Conservation (phyloP, 2,329 filamentous ascomycete species). For the Cercospora berteroae region DNA sequence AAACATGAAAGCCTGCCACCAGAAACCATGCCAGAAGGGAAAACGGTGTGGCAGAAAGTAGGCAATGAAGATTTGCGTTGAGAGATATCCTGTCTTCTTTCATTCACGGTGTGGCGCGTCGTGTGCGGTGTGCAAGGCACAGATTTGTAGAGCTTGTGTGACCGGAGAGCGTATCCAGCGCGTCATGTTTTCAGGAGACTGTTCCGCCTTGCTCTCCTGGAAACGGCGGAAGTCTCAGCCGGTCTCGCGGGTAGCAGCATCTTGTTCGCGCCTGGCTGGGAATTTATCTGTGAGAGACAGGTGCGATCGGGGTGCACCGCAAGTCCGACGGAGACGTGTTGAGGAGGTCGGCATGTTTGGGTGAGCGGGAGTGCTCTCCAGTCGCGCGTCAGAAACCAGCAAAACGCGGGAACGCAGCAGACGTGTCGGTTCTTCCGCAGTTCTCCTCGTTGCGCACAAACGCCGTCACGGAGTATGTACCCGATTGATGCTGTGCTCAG, state of each 20-base stretch:
- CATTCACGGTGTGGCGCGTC: not conserved
- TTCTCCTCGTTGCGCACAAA: not conserved
- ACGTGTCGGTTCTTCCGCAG: not conserved
- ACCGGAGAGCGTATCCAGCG: not conserved
- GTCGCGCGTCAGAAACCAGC: not conserved
- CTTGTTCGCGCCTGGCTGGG: not conserved
- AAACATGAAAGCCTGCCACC: not conserved
- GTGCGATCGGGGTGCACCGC: not conserved
- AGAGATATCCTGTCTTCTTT: not conserved
- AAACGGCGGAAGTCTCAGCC: slow-evolving; percentile 16
- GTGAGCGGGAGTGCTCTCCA: not conserved
- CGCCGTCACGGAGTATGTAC: not conserved
- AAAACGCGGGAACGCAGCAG: not conserved
- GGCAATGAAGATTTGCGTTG: not conserved
- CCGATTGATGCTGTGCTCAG: not conserved
- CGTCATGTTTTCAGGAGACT: not conserved
- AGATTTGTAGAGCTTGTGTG: not conserved
- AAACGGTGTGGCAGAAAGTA: not conserved
- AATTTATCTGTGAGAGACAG: not conserved
- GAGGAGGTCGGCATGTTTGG: not conserved
- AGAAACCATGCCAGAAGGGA: not conserved
- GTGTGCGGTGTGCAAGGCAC: not conserved
- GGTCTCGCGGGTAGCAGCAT: slow-evolving; percentile 14
- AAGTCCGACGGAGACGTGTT: not conserved
- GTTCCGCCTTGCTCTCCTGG: slow-evolving; percentile 8